Base-by-base conservation (phyloP, 257 asterid genomes). In the Gentiana straminea region DNA sequence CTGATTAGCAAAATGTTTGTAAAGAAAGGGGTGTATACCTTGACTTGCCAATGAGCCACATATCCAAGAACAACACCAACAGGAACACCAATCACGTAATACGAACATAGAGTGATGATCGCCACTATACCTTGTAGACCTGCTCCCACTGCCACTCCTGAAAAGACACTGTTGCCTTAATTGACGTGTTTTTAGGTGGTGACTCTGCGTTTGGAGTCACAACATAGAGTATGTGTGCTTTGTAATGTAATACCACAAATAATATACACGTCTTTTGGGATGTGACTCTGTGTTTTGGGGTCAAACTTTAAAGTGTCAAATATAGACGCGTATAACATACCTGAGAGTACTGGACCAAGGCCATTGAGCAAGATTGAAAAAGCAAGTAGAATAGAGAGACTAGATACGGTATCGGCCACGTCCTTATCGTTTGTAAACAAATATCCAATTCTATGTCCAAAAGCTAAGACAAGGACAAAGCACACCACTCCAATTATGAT, bases 131-230 rank as follows among this genome's bases (percentile, higher is more conserved):
- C 78, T 64, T 88, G 97, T 57, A 82, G 44, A 36, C 95, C 97
- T 6, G 95, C 93, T 65, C 95, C 97, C 0, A 88, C 80, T 3
- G 97, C 87, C 76, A 88, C 91, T 7, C 97, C 97, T 88, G 81
- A 13, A 51, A 50, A 7, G 46, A 24, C 24, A 24, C 24, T 0
- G 1, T 24, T 24, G 24, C 24, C 24, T 24, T 24, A 24, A 24
- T 24, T 24, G 24, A 24, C 24, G 24, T 24, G 24, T 24, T 24
- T 24, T 24, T 24, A 24, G 24, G 24, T 24, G 24, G 24, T 24
- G 24, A 24, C 24, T 0, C 24, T 24, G 24, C 24, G 24, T 24
- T 24, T 24, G 24, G 24, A 24, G 24, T 24, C 24, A 24, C 24
- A 24, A 24, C 24, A 24, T 24, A 24, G 24, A 24, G 24, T 24